These are phyloP conservation scores for Saksenaea oblongispora DNA, from an alignment of 371 early-diverging fungal species.

Conservation along the genomic window DNA sequence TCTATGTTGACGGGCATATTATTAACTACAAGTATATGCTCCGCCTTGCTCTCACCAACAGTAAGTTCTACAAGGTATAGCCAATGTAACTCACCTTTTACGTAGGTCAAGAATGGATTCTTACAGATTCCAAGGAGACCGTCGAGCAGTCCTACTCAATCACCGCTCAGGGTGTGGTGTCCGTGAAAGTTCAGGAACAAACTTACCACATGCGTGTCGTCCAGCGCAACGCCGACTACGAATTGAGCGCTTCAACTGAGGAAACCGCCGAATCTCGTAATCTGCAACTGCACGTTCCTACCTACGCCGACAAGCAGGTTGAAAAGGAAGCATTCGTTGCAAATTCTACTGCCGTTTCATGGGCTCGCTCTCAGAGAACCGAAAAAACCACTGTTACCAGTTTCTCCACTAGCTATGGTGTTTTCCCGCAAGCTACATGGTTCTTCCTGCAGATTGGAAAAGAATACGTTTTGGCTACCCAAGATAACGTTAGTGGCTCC, in stretches of 20 bases:
- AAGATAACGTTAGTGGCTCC: constrained; percentile 14
- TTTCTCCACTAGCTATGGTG: constrained; percentile 23
- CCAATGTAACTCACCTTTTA: not conserved
- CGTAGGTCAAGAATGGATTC: constrained; percentile 38
- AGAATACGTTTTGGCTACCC: constrained; percentile 27
- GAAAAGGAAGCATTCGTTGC: constrained; percentile 19
- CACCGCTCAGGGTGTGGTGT: constrained; percentile 27
- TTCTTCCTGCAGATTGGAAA: constrained; percentile 44
- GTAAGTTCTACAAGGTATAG: not conserved
- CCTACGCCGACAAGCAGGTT: constrained; percentile 26
- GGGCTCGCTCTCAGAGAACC: constrained; percentile 27
- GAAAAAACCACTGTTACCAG: constrained; percentile 20
- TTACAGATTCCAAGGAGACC: constrained; percentile 27
- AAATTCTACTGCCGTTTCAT: constrained; percentile 17
- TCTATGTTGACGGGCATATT: constrained; percentile 50
- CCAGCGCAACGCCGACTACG: constrained; percentile 13
- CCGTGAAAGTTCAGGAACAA: constrained; percentile 25
- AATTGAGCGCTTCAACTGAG: constrained; percentile 22
- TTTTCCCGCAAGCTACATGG: constrained; percentile 39
- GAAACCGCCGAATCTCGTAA: constrained; percentile 18
- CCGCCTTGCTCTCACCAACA: constrained; percentile 16
- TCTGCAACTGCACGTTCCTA: constrained; percentile 37
- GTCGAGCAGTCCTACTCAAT: constrained; percentile 36
- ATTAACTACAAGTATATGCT: constrained; percentile 56
- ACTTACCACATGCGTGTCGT: constrained; percentile 37